Percentiles rank a stretch among this genome's conserved stretches.
Evolutionary conservation across 495 filamentous ascomycete species (phyloP).

Genomic region (Tuber indicum): DNA sequence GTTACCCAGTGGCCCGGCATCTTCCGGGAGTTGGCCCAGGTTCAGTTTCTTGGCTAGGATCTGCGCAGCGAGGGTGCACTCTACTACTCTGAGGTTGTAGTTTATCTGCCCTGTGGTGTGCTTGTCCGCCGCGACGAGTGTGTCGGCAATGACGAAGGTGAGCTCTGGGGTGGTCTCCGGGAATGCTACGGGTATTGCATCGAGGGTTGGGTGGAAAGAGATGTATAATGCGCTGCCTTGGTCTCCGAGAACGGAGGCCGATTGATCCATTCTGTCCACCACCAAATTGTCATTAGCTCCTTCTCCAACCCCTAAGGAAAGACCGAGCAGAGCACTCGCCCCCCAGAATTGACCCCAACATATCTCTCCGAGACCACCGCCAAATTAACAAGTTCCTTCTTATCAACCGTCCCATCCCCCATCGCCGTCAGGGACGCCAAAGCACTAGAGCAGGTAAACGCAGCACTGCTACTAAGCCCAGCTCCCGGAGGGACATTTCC

Average conservation of each 20-base stretch:
- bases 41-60: slow-evolving; percentile 57
- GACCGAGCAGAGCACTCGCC: slow-evolving; percentile 50
- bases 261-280: slow-evolving; percentile 75
- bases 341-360: slow-evolving; percentile 93
- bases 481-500: slow-evolving; percentile 87
- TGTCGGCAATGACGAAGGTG: slow-evolving; percentile 88
- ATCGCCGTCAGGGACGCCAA: slow-evolving; percentile 84
- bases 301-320: not conserved
- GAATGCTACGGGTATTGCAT: slow-evolving; percentile 71
- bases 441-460: slow-evolving; percentile 85
- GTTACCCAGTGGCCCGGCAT: slow-evolving; percentile 75
- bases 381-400: slow-evolving; percentile 80
- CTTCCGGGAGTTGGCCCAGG: slow-evolving; percentile 61
- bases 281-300: not conserved
- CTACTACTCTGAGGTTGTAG: slow-evolving; percentile 95
- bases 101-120: slow-evolving; percentile 84
- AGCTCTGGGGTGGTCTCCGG: slow-evolving; percentile 75
- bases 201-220: slow-evolving; percentile 75
- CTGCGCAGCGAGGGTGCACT: slow-evolving; percentile 83
- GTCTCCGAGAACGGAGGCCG: slow-evolving; percentile 88
- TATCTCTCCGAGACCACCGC: slow-evolving; percentile 90
- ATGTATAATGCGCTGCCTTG: slow-evolving; percentile 83
- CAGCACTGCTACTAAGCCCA: slow-evolving; percentile 87
- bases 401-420: slow-evolving; percentile 69
- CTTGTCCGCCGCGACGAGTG: slow-evolving; percentile 88